phyloP scores from a whole-genome alignment of 78 protist genomes.

The Dictyostelium brefeldianum region DNA sequence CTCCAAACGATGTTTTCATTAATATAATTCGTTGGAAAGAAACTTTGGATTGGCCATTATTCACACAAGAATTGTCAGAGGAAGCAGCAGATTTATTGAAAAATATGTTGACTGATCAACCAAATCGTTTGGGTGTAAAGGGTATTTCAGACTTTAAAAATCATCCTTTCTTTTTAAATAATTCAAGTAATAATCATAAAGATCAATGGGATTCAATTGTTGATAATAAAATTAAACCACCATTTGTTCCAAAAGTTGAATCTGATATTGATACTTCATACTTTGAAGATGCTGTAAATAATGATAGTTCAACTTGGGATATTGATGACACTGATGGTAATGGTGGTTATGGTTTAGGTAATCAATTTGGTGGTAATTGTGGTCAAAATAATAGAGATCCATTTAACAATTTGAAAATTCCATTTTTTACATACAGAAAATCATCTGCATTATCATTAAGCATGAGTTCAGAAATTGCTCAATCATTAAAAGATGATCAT shows the following conservation, averaged over 20 bases:
- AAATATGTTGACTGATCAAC: conserved; percentile 77
- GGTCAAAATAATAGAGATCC: conserved; percentile 30
- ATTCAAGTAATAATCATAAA: conserved; percentile 81
- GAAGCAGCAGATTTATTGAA: conserved; percentile 86
- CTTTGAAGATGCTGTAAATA: conserved; percentile 78
- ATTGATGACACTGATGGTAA: neutral
- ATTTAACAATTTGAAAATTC: conserved; percentile 56
- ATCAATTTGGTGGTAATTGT: no score
- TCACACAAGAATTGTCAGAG: conserved; percentile 50
- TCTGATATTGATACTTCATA: conserved; percentile 82
- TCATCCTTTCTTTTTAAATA: conserved; percentile 93
- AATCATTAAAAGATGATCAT: neutral
- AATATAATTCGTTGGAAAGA: conserved; percentile 80
- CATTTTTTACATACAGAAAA: conserved; percentile 73
- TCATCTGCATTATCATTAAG: conserved; percentile 36
- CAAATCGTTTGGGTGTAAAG: conserved; percentile 53
- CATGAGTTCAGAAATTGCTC: conserved; percentile 6
- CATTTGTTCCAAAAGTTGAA: conserved; percentile 82
- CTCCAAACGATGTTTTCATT: conserved; percentile 85
- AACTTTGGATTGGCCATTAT: conserved; percentile 60
- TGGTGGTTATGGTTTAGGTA: conserved; percentile 7
- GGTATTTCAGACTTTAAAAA: conserved; percentile 85
- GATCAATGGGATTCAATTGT: conserved; percentile 20
- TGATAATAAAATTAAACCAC: conserved; percentile 27
- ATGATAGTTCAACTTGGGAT: conserved; percentile 59